Percentiles rank a stretch among this genome's conserved stretches.
Conservation (phyloP, 1,284 basidiomycete genomes). For the Ustilago trichophora region DNA sequence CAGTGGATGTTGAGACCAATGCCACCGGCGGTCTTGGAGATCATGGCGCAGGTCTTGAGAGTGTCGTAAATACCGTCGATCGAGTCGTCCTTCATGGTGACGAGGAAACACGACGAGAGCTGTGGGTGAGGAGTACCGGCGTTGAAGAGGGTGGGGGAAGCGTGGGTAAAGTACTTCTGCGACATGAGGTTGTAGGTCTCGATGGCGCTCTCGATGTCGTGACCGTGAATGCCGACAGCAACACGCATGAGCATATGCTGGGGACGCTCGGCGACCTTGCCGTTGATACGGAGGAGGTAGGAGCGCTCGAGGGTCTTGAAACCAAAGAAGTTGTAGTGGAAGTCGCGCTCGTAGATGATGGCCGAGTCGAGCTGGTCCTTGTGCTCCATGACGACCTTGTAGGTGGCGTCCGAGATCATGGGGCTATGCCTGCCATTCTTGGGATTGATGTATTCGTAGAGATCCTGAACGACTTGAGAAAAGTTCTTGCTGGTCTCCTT, state of each 20-base stretch:
- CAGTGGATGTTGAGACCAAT: conserved; percentile 96
- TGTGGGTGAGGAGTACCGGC: conserved; percentile 95
- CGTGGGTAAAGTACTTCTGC: conserved; percentile 87
- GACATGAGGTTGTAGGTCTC: conserved; percentile 89
- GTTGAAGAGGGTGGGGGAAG: conserved; percentile 98
- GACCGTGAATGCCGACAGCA: conserved; percentile 93
- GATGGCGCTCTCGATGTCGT: conserved; percentile 85
- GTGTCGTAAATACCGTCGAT: conserved; percentile 99
- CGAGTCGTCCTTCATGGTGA: conserved; percentile 98
- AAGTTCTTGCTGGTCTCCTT: conserved; percentile 99
- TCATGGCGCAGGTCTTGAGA: conserved; percentile 97
- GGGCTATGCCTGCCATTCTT: conserved; percentile 83
- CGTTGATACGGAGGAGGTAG: conserved; percentile 92
- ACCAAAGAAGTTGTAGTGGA: conserved; percentile 87
- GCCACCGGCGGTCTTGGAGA: conserved; percentile 98
- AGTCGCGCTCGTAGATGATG: conserved; percentile 97
- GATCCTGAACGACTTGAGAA: conserved; percentile 86
- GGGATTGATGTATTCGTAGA: conserved; percentile 95
- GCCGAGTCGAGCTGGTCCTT: conserved; percentile 87
- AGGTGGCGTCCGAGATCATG: conserved; percentile 91
- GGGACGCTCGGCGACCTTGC: conserved; percentile 93
- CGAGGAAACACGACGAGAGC: conserved; percentile 96
- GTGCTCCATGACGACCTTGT: conserved; percentile 83
- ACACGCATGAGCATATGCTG: conserved; percentile 99
- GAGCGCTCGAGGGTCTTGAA: conserved; percentile 99